Base-by-base conservation (phyloP, 2,329 filamentous ascomycete species). In the Arachnomyces sp. region DNA sequence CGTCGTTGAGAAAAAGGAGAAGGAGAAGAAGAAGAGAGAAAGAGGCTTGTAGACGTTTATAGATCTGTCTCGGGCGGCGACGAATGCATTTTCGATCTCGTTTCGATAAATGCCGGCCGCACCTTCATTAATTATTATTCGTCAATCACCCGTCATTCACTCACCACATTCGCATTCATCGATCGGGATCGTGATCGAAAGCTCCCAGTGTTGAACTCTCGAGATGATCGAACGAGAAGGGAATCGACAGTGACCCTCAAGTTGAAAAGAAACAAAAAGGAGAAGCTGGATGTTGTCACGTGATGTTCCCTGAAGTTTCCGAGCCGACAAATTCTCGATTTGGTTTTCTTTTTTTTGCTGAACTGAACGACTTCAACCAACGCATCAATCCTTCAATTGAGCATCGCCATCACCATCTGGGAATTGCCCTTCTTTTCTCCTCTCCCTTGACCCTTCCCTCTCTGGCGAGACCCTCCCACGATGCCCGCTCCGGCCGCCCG, bases 401-500 rank as follows among this genome's bases (percentile, higher is more conserved):
- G 63, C 56, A 50, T 44, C 39, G 44, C 55, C 56, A 57, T 52
- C 49, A 49, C 48, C 45, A 46, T 50, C 52, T 55, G 55, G 48
- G 53, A 57, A 49, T 50, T 47, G 40, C 29, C 46, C 44, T 43
- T 50, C 49, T 52, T 44, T 52, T 45, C 47, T 55, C 40, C 47
- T 47, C 51, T 49, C 49, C 45, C 44, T 40, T 52, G 49, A 43
- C 48, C 50, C 46, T 49, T 49, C 44, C 40, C 40, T 44, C 45
- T 49, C 46, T 48, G 49, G 52, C 50, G 44, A 33, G 17, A 17
- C 37, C 31, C 38, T 18, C 28, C 54, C 59, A 65, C 56, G 50
- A 69, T 68, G 66, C 62, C 65, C 50, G 59, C 56, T 46, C 52
- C 64, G 50, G 59, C 59, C 50, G 63, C 64, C 52, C 65, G 66